Conservation (phyloP, 2,329 filamentous ascomycete species). For the Pezicula neosporulosa region DNA sequence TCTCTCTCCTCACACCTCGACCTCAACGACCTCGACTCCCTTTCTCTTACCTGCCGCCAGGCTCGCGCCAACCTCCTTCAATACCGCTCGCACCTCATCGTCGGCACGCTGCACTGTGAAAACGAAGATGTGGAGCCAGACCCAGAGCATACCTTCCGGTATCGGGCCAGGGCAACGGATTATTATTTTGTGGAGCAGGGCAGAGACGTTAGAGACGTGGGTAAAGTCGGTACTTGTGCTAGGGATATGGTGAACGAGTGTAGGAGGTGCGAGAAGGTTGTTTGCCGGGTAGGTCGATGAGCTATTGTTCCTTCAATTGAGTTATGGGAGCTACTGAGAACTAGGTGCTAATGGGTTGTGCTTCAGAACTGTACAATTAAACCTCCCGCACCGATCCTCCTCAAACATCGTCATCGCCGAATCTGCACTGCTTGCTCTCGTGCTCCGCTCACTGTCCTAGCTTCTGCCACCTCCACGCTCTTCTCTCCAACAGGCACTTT, state of each 20-base stretch:
- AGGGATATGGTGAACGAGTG: conserved; percentile 85
- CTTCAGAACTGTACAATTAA: conserved; percentile 85
- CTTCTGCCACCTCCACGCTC: conserved; percentile 35
- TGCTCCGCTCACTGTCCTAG: conserved; percentile 60
- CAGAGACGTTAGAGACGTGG: conserved; percentile 48
- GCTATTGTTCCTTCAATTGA: neutral
- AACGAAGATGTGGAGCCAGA: conserved; percentile 62
- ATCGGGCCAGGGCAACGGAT: conserved; percentile 53
- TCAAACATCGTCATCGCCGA: conserved; percentile 75
- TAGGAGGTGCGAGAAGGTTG: conserved; percentile 68
- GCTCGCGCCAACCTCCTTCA: conserved; percentile 76
- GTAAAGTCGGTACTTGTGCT: conserved; percentile 74
- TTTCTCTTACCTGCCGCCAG: conserved; percentile 78
- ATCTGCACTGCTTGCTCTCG: conserved; percentile 74
- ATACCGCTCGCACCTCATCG: conserved; percentile 70
- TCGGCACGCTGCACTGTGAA: conserved; percentile 73
- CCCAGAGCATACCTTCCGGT: conserved; percentile 53
- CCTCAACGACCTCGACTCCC: conserved; percentile 79
- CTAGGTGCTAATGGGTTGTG: neutral
- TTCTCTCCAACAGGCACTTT: conserved; percentile 18
- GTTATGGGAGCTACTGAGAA: neutral
- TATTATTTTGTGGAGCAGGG: conserved; percentile 58
- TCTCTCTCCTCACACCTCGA: conserved; percentile 76
- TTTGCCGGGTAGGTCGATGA: conserved; percentile 71
- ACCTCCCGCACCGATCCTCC: conserved; percentile 62